phyloP scores from a whole-genome alignment of 306 rosid genomes.

The Trifolium repens region DNA sequence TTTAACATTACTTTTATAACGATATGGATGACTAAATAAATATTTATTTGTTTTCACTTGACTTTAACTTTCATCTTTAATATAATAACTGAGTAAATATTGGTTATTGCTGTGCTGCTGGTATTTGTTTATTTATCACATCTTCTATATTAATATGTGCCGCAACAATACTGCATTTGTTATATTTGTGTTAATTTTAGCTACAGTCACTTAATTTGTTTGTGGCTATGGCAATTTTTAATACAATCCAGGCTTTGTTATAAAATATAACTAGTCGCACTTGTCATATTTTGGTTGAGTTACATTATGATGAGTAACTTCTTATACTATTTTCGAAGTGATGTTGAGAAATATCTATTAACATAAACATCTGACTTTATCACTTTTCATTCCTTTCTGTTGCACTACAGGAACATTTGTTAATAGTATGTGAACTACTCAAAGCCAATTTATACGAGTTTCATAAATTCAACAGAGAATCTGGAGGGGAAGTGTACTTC shows the following conservation, averaged over 20 bases:
- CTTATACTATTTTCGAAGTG: conserved; percentile 15
- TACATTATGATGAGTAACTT: conserved; percentile 4
- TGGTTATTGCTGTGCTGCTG: not conserved
- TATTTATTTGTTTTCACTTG: not conserved
- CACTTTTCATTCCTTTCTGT: conserved; percentile 23
- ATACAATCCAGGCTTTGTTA: conserved; percentile 34
- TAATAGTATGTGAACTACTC: conserved; percentile 95
- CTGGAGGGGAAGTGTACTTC: conserved; percentile 99
- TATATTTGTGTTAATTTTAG: not conserved
- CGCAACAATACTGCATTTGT: not conserved
- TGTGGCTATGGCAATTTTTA: conserved; percentile 22
- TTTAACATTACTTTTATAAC: no score
- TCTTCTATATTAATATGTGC: not conserved
- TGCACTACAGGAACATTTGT: conserved; percentile 84
- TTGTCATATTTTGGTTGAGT: conserved; percentile 21
- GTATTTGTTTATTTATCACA: conserved; percentile 8
- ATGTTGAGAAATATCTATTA: conserved; percentile 24
- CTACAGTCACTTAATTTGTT: conserved; percentile 17
- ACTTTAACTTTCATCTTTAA: not conserved
- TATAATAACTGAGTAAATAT: not conserved
- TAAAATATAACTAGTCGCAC: conserved; percentile 34
- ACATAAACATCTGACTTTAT: conserved; percentile 13
- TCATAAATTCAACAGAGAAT: conserved; percentile 95
- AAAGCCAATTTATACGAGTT: conserved; percentile 97
- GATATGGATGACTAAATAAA: not conserved